Base-by-base conservation (phyloP, 345 rosid genomes). In the Nasturtium officinale region DNA sequence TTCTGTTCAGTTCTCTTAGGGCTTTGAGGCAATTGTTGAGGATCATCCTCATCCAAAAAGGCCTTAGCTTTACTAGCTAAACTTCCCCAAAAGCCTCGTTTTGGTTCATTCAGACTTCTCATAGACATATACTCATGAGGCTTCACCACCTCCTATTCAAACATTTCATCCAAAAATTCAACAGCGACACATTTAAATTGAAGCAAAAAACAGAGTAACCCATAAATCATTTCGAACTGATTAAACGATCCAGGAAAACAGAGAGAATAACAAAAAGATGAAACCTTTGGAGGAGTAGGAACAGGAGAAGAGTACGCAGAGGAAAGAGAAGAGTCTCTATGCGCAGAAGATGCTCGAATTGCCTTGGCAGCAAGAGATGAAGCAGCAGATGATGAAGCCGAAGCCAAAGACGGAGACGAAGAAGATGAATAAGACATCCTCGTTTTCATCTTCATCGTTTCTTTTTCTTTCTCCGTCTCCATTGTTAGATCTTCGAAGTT, bases 1-100 rank as follows among this genome's bases (percentile, higher is more conserved):
- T 74, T 77, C 12, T 73, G 74, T 8, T 77, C 78, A 17, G 71
- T 42, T 61, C 65, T 83, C 53, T 61, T 66, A 29, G 78, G 74
- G 12, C 80, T 56, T 29, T 81, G 77, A 26, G 77, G 61, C 30
- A 65, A 69, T 3, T 66, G 75, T 50, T 65, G 54, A 47, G 69
- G 63, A 33, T 68, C 76, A 58, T 83, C 84, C 16, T 91, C 96
- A 32, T 91, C 99, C 40, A 91, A 73, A 71, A 91, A 82, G 1
- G 97, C 77, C 80, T 90, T 95, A 15, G 99, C 97, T 84, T 95
- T 95, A 68, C 89, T 87, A 67, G 97, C 90, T 15, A 95, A 78
- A 74, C 85, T 82, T 38, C 91, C 89, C 99, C 99, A 95, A 74
- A 95, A 88, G 58, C 96, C 81, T 68, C 81, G 85, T 67, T 89